Percentiles rank a stretch among this genome's conserved stretches.
Conservation (phyloP, 495 filamentous ascomycete genomes). For the Xylaria palmicola region DNA sequence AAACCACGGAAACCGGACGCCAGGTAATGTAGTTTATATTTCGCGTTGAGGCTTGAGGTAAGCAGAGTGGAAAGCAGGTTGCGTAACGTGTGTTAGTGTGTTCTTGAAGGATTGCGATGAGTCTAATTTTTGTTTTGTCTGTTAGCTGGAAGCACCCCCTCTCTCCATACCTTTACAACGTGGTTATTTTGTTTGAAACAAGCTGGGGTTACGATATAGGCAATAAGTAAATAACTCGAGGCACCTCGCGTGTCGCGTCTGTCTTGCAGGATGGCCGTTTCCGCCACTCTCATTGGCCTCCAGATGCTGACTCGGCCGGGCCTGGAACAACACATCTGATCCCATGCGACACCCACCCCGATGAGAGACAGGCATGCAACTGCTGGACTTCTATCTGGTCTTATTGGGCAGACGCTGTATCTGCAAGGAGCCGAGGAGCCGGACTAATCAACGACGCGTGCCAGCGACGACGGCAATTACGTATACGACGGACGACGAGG, state of each 20-base stretch:
- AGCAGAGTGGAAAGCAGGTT: too few species aligned
- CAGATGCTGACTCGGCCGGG: slow-evolving; percentile 20
- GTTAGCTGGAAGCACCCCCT: too few species aligned
- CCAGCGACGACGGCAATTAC: not conserved
- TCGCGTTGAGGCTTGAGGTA: too few species aligned
- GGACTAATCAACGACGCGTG: not conserved
- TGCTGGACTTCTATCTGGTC: not conserved
- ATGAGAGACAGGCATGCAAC: not conserved
- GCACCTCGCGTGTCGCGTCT: slow-evolving; percentile 27
- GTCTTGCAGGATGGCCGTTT: slow-evolving; percentile 10
- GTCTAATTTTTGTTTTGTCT: too few species aligned
- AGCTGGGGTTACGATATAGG: not conserved
- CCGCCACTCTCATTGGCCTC: slow-evolving; percentile 20
- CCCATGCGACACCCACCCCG: slow-evolving; percentile 1
- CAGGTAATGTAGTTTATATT: too few species aligned
- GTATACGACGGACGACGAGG: not conserved
- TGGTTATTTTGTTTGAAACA: too few species aligned
- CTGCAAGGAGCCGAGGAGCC: too few species aligned
- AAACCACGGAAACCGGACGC: too few species aligned
- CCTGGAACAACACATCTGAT: not conserved
- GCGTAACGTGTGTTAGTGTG: too few species aligned
- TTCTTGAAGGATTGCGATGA: too few species aligned
- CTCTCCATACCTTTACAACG: too few species aligned
- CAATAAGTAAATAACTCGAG: not conserved
- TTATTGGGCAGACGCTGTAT: too few species aligned